These are phyloP conservation scores for Dissophora globulifera DNA, from an alignment of 192 early-diverging fungal genomes.

Conservation along the genomic window DNA sequence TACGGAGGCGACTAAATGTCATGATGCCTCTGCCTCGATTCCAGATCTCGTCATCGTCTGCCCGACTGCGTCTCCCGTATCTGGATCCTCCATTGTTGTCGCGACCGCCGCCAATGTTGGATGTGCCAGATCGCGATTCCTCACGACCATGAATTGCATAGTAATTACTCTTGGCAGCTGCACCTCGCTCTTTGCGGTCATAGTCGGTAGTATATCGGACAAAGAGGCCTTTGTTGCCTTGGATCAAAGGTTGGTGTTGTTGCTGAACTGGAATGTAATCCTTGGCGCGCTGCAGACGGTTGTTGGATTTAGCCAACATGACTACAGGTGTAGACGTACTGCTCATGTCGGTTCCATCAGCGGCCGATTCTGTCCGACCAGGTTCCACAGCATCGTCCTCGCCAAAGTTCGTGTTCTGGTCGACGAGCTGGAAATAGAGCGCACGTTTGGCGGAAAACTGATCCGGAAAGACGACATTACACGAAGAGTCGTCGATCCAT, in stretches of 20 bases:
- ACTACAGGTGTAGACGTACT: not conserved
- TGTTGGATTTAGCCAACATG: constrained; percentile 19
- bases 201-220: constrained; percentile 53
- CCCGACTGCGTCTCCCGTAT: constrained; percentile 47
- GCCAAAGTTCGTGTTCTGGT: constrained; percentile 38
- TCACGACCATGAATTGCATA: constrained; percentile 56
- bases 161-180: constrained; percentile 56
- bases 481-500: constrained; percentile 61
- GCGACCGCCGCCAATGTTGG: not conserved
- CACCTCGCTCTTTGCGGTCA: constrained; percentile 54
- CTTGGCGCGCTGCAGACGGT: constrained; percentile 40
- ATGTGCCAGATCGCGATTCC: constrained; percentile 1
- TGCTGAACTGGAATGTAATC: constrained; percentile 39
- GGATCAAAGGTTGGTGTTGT: constrained; percentile 26
- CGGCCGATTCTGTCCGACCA: not conserved
- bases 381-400: constrained; percentile 42
- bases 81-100: constrained; percentile 1
- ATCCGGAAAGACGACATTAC: constrained; percentile 52
- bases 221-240: constrained; percentile 38
- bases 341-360: not conserved
- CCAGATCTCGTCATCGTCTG: constrained; percentile 43
- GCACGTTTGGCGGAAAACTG: constrained; percentile 43
- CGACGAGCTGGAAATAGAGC: constrained; percentile 42
- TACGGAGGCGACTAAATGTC: constrained; percentile 25
- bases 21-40: constrained; percentile 37